Evolutionary conservation across 768 basidiomycete species (phyloP).

Genomic region (Termitomyces sp.): DNA sequence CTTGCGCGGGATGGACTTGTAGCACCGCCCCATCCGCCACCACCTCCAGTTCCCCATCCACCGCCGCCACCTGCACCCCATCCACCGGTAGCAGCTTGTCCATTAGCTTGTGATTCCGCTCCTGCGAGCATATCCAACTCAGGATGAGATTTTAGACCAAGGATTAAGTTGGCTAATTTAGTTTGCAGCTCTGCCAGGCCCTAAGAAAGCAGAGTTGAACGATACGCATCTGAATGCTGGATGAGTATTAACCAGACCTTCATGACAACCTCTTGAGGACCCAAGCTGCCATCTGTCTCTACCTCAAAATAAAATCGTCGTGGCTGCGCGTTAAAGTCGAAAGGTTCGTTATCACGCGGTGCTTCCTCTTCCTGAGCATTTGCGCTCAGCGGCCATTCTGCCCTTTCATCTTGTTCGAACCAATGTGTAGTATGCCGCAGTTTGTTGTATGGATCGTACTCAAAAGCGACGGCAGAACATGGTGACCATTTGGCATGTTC

Average conservation of each 20-base stretch:
- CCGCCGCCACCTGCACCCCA: conserved; percentile 22
- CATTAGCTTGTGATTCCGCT: conserved; percentile 35
- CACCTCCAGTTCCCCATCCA: conserved; percentile 6
- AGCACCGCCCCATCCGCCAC: conserved; percentile 25
- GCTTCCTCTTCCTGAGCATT: conserved; percentile 86
- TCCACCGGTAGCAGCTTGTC: conserved; percentile 21
- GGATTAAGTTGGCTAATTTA: conserved; percentile 77
- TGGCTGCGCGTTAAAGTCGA: conserved; percentile 87
- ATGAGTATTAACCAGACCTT: conserved; percentile 46
- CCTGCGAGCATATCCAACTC: conserved; percentile 53
- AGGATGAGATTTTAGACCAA: conserved; percentile 65
- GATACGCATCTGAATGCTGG: not conserved
- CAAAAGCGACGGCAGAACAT: conserved; percentile 90
- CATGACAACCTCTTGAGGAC: conserved; percentile 86
- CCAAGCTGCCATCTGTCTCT: conserved; percentile 89
- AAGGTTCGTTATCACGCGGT: conserved; percentile 75
- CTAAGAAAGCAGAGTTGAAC: conserved; percentile 32
- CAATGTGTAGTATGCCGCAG: conserved; percentile 94
- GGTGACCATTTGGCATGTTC: conserved; percentile 99
- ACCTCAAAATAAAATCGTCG: conserved; percentile 92
- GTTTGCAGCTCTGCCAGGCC: conserved; percentile 77
- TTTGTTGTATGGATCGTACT: conserved; percentile 98
- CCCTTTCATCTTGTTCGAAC: conserved; percentile 79
- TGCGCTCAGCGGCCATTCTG: conserved; percentile 89
- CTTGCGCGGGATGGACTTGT: conserved; percentile 27